phyloP scores from a whole-genome alignment of 148 eudicot genomes.

The Diospyros kaki region DNA sequence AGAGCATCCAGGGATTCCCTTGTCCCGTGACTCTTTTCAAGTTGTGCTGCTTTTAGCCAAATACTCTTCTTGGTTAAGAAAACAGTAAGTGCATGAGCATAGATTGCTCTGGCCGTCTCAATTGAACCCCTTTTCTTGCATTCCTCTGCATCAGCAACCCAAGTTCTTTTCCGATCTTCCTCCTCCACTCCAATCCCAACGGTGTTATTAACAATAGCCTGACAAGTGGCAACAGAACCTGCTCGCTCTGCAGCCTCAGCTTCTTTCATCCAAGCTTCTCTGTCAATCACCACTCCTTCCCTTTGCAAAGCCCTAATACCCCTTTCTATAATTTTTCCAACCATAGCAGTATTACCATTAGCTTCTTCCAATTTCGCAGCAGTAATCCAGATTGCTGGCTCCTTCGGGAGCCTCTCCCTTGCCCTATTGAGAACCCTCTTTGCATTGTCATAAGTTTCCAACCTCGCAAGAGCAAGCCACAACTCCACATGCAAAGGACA shows the following conservation, averaged over 20 bases:
- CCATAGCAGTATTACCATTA: slow-evolving; percentile 73
- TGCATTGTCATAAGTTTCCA: slow-evolving; percentile 89
- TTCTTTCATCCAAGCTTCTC: slow-evolving; percentile 97
- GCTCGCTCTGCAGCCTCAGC: slow-evolving; percentile 93
- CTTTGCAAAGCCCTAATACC: slow-evolving; percentile 83
- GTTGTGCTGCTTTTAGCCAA: slow-evolving; percentile 93
- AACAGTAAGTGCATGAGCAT: slow-evolving; percentile 76
- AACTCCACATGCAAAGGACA: slow-evolving; percentile 89
- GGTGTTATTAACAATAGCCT: slow-evolving; percentile 71
- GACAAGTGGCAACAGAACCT: slow-evolving; percentile 79
- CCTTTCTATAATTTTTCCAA: slow-evolving; percentile 81
- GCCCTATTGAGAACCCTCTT: slow-evolving; percentile 88
- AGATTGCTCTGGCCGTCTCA: slow-evolving; percentile 91
- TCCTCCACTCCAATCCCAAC: slow-evolving; percentile 89
- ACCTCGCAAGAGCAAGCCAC: slow-evolving; percentile 92
- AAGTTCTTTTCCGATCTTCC: slow-evolving; percentile 92
- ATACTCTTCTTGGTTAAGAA: slow-evolving; percentile 90
- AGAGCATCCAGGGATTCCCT: slow-evolving; percentile 83
- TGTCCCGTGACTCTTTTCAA: slow-evolving; percentile 85
- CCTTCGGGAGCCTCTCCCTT: slow-evolving; percentile 77
- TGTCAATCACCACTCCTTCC: slow-evolving; percentile 75
- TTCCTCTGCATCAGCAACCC: slow-evolving; percentile 99
- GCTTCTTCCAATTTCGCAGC: slow-evolving; percentile 97
- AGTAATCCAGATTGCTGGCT: slow-evolving; percentile 93
- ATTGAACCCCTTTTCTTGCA: slow-evolving; percentile 95